Percentiles rank a stretch among this genome's conserved stretches.
Conservation (phyloP, 441 rosid genomes). For the Pelargonium fulgidum region DNA sequence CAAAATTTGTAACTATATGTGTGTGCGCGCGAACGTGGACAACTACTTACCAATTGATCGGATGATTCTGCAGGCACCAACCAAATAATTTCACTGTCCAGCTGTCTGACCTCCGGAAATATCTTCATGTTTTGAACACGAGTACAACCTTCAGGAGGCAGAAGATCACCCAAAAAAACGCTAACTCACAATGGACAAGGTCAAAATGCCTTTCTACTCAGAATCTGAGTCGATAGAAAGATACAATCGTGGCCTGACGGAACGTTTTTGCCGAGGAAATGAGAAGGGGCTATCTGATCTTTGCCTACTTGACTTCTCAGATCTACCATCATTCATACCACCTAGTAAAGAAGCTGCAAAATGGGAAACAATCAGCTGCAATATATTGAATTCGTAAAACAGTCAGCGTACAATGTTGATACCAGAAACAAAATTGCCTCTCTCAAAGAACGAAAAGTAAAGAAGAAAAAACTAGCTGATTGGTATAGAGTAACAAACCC, state of each 20-base stretch:
- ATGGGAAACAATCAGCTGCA: constrained; percentile 23
- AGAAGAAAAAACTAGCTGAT: neutral
- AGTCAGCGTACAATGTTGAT: neutral
- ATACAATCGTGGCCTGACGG: constrained; percentile 65
- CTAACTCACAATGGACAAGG: neutral
- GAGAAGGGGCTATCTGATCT: constrained; percentile 66
- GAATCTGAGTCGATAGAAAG: constrained; percentile 83
- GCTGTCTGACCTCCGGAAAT: neutral
- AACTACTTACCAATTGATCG: constrained; percentile 25
- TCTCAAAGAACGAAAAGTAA: too few species aligned
- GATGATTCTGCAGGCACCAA: constrained; percentile 25
- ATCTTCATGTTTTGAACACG: neutral
- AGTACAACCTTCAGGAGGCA: neutral
- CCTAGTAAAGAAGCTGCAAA: constrained; percentile 79
- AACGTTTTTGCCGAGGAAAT: constrained; percentile 84
- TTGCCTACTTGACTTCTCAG: constrained; percentile 61
- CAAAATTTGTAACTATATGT: too few species aligned
- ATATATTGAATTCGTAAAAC: constrained; percentile 3
- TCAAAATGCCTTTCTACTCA: constrained; percentile 34
- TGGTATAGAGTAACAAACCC: constrained; percentile 51
- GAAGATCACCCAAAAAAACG: neutral
- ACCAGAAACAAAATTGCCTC: neutral
- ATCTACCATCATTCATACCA: constrained; percentile 64
- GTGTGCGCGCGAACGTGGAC: neutral
- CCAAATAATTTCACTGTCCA: constrained; percentile 3